Evolutionary conservation across 805 yeast genomes (phyloP).

Genomic region (Candida arabinofermentans): DNA sequence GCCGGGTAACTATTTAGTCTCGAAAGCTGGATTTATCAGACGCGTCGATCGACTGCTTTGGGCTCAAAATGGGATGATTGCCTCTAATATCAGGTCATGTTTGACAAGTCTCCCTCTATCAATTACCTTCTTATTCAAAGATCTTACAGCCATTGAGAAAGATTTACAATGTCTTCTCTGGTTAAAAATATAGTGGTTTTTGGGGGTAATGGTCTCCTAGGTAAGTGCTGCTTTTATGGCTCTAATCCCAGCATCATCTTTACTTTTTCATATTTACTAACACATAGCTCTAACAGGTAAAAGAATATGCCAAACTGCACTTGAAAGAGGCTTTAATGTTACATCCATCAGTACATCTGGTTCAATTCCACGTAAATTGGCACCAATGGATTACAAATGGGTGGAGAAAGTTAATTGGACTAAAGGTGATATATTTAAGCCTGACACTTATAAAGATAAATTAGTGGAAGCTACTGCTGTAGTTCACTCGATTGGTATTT

Average conservation of each 20-base stretch:
- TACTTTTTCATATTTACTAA: not conserved
- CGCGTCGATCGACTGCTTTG: not conserved
- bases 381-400: conserved; percentile 40
- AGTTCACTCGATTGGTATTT: conserved; percentile 78
- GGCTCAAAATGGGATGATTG: no score
- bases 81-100: no score
- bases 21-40: not conserved
- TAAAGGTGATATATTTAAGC: conserved; percentile 63
- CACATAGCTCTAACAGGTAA: conserved; percentile 36
- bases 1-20: conserved; percentile 1
- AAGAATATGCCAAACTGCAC: conserved; percentile 65
- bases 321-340: conserved; percentile 60
- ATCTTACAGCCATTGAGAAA: no score
- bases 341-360: conserved; percentile 62
- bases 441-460: conserved; percentile 47
- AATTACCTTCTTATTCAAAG: no score
- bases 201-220: conserved; percentile 87
- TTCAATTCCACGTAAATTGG: conserved; percentile 37
- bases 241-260: not conserved
- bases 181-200: conserved; percentile 48
- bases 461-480: conserved; percentile 56
- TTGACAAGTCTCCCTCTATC: no score
- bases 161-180: conserved; percentile 8
- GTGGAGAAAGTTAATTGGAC: conserved; percentile 59
- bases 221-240: conserved; percentile 21